Evolutionary conservation across 2,329 filamentous ascomycete species (phyloP), one percentile per base, ranked within the genome.

Genomic region (Aspergillus puulaauensis): DNA sequence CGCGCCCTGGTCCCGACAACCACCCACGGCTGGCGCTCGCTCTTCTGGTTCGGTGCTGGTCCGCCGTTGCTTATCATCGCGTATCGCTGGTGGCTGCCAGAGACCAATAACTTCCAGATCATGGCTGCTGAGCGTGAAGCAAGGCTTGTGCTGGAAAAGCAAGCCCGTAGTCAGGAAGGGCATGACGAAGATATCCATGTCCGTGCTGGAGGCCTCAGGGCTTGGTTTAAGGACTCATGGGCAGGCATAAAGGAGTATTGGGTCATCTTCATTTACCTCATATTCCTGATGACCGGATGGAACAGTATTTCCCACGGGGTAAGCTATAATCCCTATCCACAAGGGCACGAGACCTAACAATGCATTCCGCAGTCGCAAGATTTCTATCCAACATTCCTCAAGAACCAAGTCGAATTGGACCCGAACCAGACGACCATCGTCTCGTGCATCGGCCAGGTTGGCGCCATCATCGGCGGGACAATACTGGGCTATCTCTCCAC

Each of bases 311-410:
- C 39, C 50, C 90, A 93, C 78, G 90, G 27, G 27, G 27, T 31
- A 31, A 31, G 27, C 27, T 31, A 11, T 31, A 24, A 11, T 31
- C 9, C 27, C 1, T 4, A 3, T 4, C 27, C 2, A 11, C 2
- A 31, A 31, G 0, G 1, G 0, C 27, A 11, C 9, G 27, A 31
- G 23, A 6, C 23, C 27, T 31, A 9, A 31, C 27, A 31, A 11
- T 11, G 0, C 27, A 31, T 11, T 31, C 27, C 27, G 88, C 1
- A 88, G 86, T 27, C 90, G 27, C 27, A 93, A 72, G 90, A 93
- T 75, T 88, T 84, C 50, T 93, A 92, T 77, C 91, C 90, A 0
- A 92, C 90, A 3, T 91, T 91, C 70, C 89, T 93, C 86, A 79
- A 87, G 39, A 82, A 81, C 4, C 82, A 90, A 65, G 91, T 92